Evolutionary conservation across 306 rosid species (phyloP), one percentile per base, ranked within the genome.

Genomic region (Trifolium dubium): DNA sequence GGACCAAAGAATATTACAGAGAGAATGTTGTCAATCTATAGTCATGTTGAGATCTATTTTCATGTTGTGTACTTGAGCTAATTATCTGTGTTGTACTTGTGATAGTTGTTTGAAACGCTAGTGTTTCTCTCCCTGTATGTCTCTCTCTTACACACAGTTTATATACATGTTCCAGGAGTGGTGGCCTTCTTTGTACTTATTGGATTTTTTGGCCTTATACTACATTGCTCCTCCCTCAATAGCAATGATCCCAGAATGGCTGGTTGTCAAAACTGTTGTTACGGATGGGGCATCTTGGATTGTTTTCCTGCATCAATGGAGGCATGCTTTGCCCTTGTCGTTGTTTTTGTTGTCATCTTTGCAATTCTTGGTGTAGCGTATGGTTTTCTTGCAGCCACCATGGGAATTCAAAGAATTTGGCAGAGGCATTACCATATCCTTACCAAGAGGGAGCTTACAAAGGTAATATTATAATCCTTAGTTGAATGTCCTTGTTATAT

Each of bases 291-390:
- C 75, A 90, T 95, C 64, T 82, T 95, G 86, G 99, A 95, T 83
- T 95, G 99, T 86, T 95, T 95, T 77, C 99, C 99, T 6, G 99
- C 97, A n/a, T 95, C 99, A 32, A 90, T 95, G 99, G 99, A 95
- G 81, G 99, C 98, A 3, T 95, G 99, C 84, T 95, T 95, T 79
- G 97, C 96, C 46, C 83, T 95, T 28, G 93, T 95, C 67, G 76
- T 95, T 50, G 98, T 95, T 76, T 95, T 95, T 8, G 96, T 95
- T 12, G 90, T 95, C 67, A 90, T 95, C 83, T 95, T 95, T 84
- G 99, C 96, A 23, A 95, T 95, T 81, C 97, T 95, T 74, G 99
- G 99, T 61, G 90, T 95, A 75, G 98, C 99, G 49, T 95, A 95
- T 62, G 94, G 99, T 56, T 95, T 95, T 80, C 99, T 95, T 54